phyloP scores from a whole-genome alignment of 2,329 filamentous ascomycete genomes.

The Calonectria crousiana region DNA sequence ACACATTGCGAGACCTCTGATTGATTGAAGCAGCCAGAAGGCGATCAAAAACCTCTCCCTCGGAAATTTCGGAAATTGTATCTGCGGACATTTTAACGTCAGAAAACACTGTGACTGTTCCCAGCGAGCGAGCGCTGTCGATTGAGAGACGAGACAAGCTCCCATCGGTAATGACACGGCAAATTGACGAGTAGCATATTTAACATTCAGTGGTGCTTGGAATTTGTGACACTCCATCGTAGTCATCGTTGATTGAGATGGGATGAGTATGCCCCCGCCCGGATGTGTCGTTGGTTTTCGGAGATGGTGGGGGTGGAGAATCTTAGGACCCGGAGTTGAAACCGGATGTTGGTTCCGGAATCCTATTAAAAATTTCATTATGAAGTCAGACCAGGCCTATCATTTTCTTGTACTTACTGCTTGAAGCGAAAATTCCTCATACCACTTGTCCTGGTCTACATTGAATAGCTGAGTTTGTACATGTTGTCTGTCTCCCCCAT shows the following conservation, averaged over 20 bases:
- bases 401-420: neutral
- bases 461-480: neutral
- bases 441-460: neutral
- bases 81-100: neutral
- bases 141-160: neutral
- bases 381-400: neutral
- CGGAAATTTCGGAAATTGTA: neutral
- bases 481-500: neutral
- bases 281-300: neutral
- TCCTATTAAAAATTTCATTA: neutral
- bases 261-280: neutral
- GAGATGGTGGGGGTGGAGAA: neutral
- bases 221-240: too few species aligned
- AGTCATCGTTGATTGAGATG: too few species aligned
- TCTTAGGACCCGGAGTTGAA: neutral
- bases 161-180: neutral
- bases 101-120: neutral
- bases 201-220: neutral
- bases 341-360: neutral
- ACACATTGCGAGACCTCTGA: neutral
- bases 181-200: neutral
- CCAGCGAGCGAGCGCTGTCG: neutral
- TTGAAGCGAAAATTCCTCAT: neutral
- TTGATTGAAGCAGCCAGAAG: neutral
- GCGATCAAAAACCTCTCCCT: neutral